Evolutionary conservation across 805 yeast genomes (phyloP), one percentile per base, ranked within the genome.

Genomic region (Saturnispora zaruensis): DNA sequence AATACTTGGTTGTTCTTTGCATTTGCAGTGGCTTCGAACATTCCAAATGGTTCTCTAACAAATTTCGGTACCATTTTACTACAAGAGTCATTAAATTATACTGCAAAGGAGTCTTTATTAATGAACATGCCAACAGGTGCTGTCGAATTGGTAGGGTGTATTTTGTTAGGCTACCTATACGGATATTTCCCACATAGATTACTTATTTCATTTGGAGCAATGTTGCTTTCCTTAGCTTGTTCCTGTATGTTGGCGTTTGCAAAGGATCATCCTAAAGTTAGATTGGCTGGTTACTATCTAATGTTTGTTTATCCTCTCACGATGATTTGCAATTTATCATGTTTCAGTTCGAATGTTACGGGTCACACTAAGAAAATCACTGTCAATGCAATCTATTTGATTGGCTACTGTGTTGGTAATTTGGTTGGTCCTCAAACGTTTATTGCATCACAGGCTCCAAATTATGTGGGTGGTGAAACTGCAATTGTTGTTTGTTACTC

Each of bases 361-460:
- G 93, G 93, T 11, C 77, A 79, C 54, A 83, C 90, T n/a, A 86
- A 86, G 64, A 80, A 83, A 57, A 71, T 80, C 55, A 73, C 79
- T 5, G 73, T 78, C 25, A 77, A 78, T 48, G 82, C 83, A 5
- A 62, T 81, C 33, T 74, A 74, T 44, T 71, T 84, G 63, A 72
- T 84, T 51, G 83, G 79, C 5, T 85, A 82, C 61, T 79, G 86
- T 38, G 75, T 78, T 42, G 86, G 87, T 14, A 80, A 82, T 62
- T 68, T 84, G 37, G 75, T 82, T 51, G 91, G 90, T 2, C 89
- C 93, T 5, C 88, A 82, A 64, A 73, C 84, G 18, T 85, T 85
- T 67, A 72, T 69, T 51, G 64, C 74, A 0, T 55, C 65, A 13
- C 73, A 82, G 51, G 81, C 78, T n/a, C 89, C 89, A 6, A 59